These are phyloP conservation scores for Laguncularia racemosa DNA, from an alignment of 345 rosid species.

Conservation along the genomic window DNA sequence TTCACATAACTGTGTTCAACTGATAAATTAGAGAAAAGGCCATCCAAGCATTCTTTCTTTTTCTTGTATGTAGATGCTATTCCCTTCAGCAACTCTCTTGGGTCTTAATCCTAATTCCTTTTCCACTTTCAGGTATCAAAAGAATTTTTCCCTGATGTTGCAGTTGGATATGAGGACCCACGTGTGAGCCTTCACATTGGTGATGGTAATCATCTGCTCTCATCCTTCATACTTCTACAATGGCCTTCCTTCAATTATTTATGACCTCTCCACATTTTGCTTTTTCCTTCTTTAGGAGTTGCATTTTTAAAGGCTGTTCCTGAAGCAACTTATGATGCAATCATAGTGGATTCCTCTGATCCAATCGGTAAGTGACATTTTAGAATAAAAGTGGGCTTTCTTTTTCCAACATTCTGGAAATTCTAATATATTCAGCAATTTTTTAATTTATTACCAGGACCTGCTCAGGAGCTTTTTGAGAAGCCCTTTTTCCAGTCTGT, in stretches of 20 bases:
- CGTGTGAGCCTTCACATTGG: conserved; percentile 83
- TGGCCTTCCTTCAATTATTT: background rate
- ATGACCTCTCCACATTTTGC: background rate
- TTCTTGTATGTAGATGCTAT: too few relatives aligned
- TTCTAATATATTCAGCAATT: background rate
- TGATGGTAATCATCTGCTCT: conserved; percentile 48
- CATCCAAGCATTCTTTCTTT: too few relatives aligned
- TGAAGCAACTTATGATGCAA: conserved; percentile 82
- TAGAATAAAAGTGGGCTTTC: background rate
- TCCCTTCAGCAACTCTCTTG: background rate
- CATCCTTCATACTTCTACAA: background rate
- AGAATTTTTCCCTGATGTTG: conserved; percentile 70
- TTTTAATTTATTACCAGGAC: conserved; percentile 37
- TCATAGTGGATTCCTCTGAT: conserved; percentile 93
- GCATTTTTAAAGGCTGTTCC: conserved; percentile 73
- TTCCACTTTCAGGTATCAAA: conserved; percentile 59
- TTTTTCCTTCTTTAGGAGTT: conserved; percentile 47
- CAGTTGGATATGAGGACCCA: conserved; percentile 87
- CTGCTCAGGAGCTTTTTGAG: conserved; percentile 95
- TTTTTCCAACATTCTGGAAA: background rate
- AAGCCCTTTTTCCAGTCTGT: conserved; percentile 84
- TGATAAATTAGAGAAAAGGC: too few relatives aligned
- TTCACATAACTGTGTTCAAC: too few relatives aligned
- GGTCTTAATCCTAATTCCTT: background rate
- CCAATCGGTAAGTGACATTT: conserved; percentile 52